Conservation (phyloP, 371 early-diverging fungal genomes). For the Umbelopsis sp. region DNA sequence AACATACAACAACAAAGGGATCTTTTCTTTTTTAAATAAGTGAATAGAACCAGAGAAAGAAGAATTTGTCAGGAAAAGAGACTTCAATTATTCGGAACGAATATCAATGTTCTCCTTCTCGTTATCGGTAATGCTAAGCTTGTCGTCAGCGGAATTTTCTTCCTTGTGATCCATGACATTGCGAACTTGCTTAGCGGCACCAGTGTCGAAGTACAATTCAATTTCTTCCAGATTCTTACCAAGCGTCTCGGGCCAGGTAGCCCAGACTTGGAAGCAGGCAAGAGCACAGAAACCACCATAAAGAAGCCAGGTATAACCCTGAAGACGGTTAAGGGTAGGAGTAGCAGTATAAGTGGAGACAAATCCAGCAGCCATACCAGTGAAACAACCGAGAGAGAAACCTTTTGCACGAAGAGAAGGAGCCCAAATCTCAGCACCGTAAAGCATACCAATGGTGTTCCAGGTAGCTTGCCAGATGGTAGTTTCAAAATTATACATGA, state of each 20-base stretch:
- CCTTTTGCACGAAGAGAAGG: constrained; percentile 9
- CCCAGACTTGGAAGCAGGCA: constrained; percentile 17
- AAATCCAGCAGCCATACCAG: constrained; percentile 3
- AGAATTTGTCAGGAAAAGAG: not conserved
- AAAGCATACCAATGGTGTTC: constrained; percentile 19
- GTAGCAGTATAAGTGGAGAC: not conserved
- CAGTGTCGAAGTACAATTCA: constrained; percentile 33
- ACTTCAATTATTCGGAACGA: not conserved
- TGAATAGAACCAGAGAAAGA: not conserved
- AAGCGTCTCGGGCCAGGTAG: constrained; percentile 51
- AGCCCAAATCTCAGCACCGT: constrained; percentile 10
- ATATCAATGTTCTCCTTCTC: not conserved
- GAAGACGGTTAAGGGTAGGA: not conserved
- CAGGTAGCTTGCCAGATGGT: constrained; percentile 14
- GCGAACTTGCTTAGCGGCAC: not conserved
- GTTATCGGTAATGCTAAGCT: not conserved
- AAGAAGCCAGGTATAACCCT: constrained; percentile 8
- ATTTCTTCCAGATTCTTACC: constrained; percentile 61
- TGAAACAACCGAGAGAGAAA: constrained; percentile 15
- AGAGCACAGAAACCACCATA: constrained; percentile 15
- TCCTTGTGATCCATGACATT: constrained; percentile 4
- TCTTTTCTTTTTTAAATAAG: no score
- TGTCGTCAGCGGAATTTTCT: not conserved
- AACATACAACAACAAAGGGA: no score
- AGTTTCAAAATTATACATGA: constrained; percentile 34